Base-by-base conservation (phyloP, 2,329 filamentous ascomycete species). In the Colletotrichum falcatum region DNA sequence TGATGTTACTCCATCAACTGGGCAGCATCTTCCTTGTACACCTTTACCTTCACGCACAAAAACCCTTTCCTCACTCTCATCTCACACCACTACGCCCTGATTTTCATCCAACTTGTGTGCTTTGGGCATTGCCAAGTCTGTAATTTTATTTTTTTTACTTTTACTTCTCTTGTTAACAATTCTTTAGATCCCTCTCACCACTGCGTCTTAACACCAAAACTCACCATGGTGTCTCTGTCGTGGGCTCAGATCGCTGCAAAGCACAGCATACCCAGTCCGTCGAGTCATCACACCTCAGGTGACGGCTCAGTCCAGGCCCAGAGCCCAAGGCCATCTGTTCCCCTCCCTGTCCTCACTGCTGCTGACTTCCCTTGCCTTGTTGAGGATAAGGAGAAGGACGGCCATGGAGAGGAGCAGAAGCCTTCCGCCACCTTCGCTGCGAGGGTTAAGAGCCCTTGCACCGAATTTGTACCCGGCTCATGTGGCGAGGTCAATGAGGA, bases 191-290 rank as follows among this genome's bases (percentile, higher is more conserved):
- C 30, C 35, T 51, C 7, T 37, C n/a, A 14, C 5, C 42, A 6
- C 8, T 7, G 26, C 5, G 6, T 30, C 16, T n/a, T 8, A 39
- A n/a, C 9, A 39, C n/a, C 16, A n/a, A 16, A 14, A 18, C 33
- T 14, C 16, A 61, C 16, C 28, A 70, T 62, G 64, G 35, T 26
- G 6, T n/a, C 49, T 48, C 35, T 35, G 16, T 60, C 61, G 2
- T 67, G 67, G 64, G 67, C 67, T 16, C 56, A 70, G 20, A 37
- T 70, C 3, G 67, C 49, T 9, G 26, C 39, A 9, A 59, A 42
- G 28, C 4, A 61, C 30, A 30, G 18, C n/a, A 67, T 37, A 18
- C 58, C 42, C 23, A 58, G 51, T 11, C 49, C 56, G n/a, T 28
- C 56, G 5, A 35, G 58, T n/a, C 63, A 53, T 26, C 35, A 56